phyloP scores from a whole-genome alignment of 2,329 filamentous ascomycete species.

The Diplocarpon mali region DNA sequence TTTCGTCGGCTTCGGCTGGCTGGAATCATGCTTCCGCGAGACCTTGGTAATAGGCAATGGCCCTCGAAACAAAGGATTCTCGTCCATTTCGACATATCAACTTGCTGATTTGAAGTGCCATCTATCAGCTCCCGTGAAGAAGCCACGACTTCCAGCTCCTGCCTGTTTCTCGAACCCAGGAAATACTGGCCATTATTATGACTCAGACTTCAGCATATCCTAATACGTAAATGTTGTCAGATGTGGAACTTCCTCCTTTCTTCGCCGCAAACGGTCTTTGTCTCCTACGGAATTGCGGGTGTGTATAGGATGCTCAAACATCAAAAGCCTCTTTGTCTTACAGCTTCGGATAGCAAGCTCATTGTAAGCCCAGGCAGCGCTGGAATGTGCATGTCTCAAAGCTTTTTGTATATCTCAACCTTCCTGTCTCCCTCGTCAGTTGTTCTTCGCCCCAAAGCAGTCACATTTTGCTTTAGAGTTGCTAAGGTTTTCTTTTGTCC shows the following conservation, averaged over 20 bases:
- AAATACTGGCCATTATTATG: background rate
- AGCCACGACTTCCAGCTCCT: slow-evolving; percentile 2
- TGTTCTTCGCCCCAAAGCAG: slow-evolving; percentile 8
- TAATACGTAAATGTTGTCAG: background rate
- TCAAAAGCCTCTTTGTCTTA: slow-evolving; percentile 1
- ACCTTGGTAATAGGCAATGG: no score
- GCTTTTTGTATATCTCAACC: background rate
- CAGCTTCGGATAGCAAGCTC: background rate
- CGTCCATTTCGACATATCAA: background rate
- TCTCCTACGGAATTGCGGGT: background rate
- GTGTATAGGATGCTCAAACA: slow-evolving; percentile 4
- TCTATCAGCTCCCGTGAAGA: background rate
- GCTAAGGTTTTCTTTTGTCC: slow-evolving; percentile 6
- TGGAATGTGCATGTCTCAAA: slow-evolving; percentile 8
- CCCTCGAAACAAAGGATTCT: no score
- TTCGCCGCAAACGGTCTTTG: slow-evolving; percentile 3
- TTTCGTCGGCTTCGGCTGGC: slow-evolving; percentile 2
- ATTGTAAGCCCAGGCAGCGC: background rate
- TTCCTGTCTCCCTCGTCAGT: background rate
- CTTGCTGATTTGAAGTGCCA: background rate
- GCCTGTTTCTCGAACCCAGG: background rate
- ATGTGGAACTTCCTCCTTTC: background rate
- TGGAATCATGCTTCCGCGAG: background rate
- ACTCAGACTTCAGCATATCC: slow-evolving; percentile 1
- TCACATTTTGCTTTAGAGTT: slow-evolving; percentile 8